Percentiles rank a stretch among this genome's conserved stretches.
phyloP scores from a whole-genome alignment of 176 grass and related monocot species.

The Melocanna baccifera region DNA sequence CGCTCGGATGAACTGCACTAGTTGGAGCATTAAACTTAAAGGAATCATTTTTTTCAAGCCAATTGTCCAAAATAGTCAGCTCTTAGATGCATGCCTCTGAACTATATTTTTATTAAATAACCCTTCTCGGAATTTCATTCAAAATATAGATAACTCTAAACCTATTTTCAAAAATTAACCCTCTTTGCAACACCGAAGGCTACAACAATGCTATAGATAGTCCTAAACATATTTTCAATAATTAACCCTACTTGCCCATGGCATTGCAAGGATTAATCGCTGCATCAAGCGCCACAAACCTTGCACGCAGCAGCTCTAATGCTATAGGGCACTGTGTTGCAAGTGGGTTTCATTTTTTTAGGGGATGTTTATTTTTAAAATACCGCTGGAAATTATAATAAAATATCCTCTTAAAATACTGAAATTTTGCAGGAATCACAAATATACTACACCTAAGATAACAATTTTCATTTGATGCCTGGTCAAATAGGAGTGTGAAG shows the following conservation, averaged over 20 bases:
- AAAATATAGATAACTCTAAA: background rate
- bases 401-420: no score
- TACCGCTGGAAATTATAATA: no score
- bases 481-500: background rate
- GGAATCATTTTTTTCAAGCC: background rate
- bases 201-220: background rate
- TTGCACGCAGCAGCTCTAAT: no score
- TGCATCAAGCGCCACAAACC: no score
- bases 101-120: background rate
- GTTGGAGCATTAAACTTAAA: background rate
- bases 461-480: no score
- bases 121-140: background rate
- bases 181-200: background rate
- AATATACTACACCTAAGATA: no score
- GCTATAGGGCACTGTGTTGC: no score
- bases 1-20: background rate
- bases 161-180: background rate
- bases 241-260: no score
- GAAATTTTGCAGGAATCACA: no score
- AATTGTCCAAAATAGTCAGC: background rate
- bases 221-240: background rate
- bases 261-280: no score
- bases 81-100: background rate
- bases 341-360: no score
- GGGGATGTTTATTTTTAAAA: no score